These are phyloP conservation scores for Kodamaea sp. DNA, from an alignment of 1,139 yeast genomes.

Conservation along the genomic window DNA sequence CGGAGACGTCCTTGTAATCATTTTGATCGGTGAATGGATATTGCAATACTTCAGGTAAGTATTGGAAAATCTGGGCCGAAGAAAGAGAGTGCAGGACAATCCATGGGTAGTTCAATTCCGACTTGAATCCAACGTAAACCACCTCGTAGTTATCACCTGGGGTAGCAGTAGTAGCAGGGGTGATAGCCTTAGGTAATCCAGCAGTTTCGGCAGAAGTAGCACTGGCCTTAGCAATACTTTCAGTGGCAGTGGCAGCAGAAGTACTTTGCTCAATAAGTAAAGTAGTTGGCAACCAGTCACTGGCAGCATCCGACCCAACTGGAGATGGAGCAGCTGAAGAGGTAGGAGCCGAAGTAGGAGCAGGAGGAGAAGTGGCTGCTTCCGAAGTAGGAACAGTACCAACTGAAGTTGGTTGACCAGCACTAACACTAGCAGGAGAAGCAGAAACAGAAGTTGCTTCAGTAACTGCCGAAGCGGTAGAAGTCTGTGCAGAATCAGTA, in stretches of 20 bases:
- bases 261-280: constrained; percentile 39
- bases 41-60: constrained; percentile 57
- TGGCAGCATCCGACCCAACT: constrained; percentile 9
- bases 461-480: not conserved
- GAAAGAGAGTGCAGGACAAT: constrained; percentile 66
- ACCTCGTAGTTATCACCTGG: constrained; percentile 55
- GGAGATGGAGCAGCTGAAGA: constrained; percentile 10
- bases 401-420: constrained; percentile 19
- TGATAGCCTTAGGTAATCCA: constrained; percentile 68
- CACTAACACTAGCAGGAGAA: constrained; percentile 10
- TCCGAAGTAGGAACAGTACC: constrained; percentile 1
- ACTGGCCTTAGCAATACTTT: constrained; percentile 33
- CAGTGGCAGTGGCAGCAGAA: constrained; percentile 26
- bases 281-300: constrained; percentile 52
- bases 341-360: constrained; percentile 13
- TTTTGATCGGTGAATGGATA: constrained; percentile 48
- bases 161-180: constrained; percentile 46
- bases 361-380: constrained; percentile 1
- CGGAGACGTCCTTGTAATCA: constrained; percentile 45
- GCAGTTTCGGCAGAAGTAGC: constrained; percentile 42
- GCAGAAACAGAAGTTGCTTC: constrained; percentile 2
- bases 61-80: constrained; percentile 76
- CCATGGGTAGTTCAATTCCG: constrained; percentile 69
- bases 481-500: constrained; percentile 2
- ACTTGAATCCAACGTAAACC: constrained; percentile 70